Evolutionary conservation across 2,329 filamentous ascomycete species (phyloP).

Genomic region (Ilyonectria robusta): DNA sequence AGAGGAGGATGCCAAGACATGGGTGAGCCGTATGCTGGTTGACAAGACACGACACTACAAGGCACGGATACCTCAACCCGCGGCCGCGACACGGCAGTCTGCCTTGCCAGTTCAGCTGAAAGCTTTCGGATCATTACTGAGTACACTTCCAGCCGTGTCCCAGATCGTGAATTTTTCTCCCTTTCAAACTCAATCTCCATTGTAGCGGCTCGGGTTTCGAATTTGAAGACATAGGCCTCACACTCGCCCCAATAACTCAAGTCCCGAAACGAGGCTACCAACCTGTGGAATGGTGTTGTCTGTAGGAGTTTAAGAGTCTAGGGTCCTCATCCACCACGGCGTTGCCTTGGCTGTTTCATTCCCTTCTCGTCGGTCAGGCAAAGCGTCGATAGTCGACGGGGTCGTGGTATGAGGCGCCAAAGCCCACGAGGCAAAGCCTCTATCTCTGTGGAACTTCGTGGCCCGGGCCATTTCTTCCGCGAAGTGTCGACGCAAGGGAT

Average conservation of each 20-base stretch:
- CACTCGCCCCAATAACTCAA: background rate
- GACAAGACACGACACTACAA: background rate
- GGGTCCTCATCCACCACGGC: background rate
- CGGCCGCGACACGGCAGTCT: background rate
- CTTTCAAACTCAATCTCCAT: background rate
- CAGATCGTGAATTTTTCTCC: background rate
- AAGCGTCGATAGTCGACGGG: background rate
- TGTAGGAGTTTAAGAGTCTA: background rate
- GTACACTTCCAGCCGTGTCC: background rate
- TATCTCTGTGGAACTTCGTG: background rate
- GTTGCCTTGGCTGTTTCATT: background rate
- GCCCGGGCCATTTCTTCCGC: background rate
- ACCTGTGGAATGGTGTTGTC: background rate
- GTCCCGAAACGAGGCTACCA: background rate
- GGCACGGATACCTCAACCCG: background rate
- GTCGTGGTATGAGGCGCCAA: background rate
- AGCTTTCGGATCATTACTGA: background rate
- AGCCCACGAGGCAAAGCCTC: background rate
- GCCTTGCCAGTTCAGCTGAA: background rate
- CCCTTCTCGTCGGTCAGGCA: background rate
- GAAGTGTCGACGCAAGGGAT: constrained; percentile 9
- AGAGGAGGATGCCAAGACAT: background rate
- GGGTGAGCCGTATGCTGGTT: background rate
- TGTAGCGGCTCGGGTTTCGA: background rate
- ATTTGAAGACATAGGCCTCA: background rate